These are phyloP conservation scores for Stemphylium lycopersici DNA, from an alignment of 2,329 filamentous ascomycete genomes.

Conservation along the genomic window DNA sequence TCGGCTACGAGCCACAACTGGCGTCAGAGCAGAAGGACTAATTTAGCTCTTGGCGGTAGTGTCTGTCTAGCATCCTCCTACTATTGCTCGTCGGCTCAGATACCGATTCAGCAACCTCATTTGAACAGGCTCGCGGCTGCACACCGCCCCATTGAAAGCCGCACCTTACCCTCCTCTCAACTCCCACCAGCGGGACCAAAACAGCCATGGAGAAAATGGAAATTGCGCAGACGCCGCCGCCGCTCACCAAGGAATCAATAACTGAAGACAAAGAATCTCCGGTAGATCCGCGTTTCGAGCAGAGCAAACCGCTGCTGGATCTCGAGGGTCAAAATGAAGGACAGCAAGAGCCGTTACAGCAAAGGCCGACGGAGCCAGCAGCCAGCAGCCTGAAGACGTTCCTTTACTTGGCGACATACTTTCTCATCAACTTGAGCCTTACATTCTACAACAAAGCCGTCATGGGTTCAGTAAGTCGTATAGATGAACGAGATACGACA, in stretches of 20 bases:
- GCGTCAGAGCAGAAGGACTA: no score
- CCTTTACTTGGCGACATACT: not conserved
- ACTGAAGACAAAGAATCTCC: not conserved
- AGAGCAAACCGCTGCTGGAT: conserved; percentile 1
- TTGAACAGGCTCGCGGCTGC: no score
- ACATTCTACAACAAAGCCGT: conserved; percentile 8
- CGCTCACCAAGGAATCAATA: not conserved
- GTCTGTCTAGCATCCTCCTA: no score
- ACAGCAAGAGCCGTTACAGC: not conserved
- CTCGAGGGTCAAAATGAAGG: not conserved
- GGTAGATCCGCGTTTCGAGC: not conserved
- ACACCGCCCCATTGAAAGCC: not conserved
- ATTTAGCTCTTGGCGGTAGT: no score
- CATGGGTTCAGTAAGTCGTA: conserved; percentile 3
- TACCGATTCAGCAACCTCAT: no score
- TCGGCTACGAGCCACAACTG: no score
- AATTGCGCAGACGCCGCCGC: not conserved
- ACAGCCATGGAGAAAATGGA: not conserved
- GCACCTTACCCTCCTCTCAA: not conserved
- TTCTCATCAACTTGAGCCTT: conserved; percentile 2
- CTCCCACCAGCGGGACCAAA: not conserved
- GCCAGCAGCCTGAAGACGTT: conserved; percentile 1
- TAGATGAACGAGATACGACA: not conserved
- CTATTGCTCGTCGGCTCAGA: no score
- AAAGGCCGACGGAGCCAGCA: not conserved